Base-by-base conservation (phyloP, 768 basidiomycete genomes). In the Russula ochroleuca region DNA sequence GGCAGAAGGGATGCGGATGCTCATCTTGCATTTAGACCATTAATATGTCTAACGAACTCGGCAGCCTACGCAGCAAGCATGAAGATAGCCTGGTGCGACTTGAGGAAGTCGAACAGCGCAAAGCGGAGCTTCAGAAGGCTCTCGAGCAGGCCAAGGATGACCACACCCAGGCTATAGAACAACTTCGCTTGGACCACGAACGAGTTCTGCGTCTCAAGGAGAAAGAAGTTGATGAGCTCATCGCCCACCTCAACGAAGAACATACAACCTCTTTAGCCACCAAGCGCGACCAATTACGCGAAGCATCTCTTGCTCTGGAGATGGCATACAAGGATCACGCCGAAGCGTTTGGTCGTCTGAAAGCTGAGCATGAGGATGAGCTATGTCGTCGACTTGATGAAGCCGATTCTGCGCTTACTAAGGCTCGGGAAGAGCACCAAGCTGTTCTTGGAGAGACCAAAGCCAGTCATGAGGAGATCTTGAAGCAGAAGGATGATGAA, bases 31-130 rank as follows among this genome's bases (percentile, higher is more conserved):
- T 23, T 45, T 62, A 94, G 91, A 80, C 89, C 13, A 72, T 87
- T 57, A 96, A 96, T 71, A 91, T 96, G 86, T 92, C 92, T 10
- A 85, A 81, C 61, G 94, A 93, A 70, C 82, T 95, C 41, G 91
- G 91, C 67, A 84, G 82, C 31, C 78, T 94, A 25, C 86, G 84
- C 57, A 75, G 77, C 58, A 83, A 84, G 69, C 84, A 88, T 69
- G 74, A 80, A 57, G 78, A 83, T 14, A 78, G 82, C 55, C 71
- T 87, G 9, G 70, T 69, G 14, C 75, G 77, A 43, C 72, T 92
- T 13, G 83, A 88, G 67, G 77, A 80, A 53, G 77, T 85, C 49
- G 78, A 81, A 69, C 71, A 79, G 57, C 85, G 79, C 48, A 88
- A 90, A 70, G 76, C 78, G 15, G 79, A 81, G 37, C 75, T 92